A percentile compares a stretch with the other conserved stretches of the same genome.
Evolutionary conservation across 352 stramenopile genomes (phyloP).

Genomic region (Phytophthora vignae): DNA sequence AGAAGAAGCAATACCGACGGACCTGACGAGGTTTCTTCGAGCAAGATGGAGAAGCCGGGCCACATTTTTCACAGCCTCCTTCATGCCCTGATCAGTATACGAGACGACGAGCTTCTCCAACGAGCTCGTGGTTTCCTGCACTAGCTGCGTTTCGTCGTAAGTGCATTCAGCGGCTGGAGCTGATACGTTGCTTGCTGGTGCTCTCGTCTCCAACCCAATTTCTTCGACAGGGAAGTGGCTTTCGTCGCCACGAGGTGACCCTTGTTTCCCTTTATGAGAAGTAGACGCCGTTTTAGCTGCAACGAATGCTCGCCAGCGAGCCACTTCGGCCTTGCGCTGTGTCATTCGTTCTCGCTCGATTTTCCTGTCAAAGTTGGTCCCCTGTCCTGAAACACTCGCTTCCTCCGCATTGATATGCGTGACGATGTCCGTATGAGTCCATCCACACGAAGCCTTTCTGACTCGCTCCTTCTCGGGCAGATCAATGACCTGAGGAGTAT

Average conservation of each 20-base stretch:
- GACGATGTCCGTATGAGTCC: slow-evolving; percentile 71
- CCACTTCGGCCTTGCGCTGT: slow-evolving; percentile 36
- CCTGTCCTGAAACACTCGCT: slow-evolving; percentile 25
- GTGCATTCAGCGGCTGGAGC: background rate
- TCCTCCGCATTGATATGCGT: slow-evolving; percentile 43
- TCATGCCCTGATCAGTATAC: slow-evolving; percentile 18
- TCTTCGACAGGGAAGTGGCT: background rate
- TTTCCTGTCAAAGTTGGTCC: slow-evolving; percentile 40
- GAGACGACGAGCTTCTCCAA: slow-evolving; percentile 19
- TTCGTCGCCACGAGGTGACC: background rate
- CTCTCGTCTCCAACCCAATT: background rate
- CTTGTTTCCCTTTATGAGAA: slow-evolving; percentile 7
- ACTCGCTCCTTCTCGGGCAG: slow-evolving; percentile 51
- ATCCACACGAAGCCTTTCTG: slow-evolving; percentile 65
- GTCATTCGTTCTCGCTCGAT: slow-evolving; percentile 36
- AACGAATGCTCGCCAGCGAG: slow-evolving; percentile 32
- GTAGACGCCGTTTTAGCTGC: slow-evolving; percentile 2
- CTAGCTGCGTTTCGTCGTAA: background rate
- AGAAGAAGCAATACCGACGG: background rate
- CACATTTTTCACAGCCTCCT: slow-evolving; percentile 24
- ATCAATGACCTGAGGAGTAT: slow-evolving; percentile 35
- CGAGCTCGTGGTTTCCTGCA: background rate
- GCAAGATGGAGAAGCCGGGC: background rate
- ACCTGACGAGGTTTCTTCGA: slow-evolving; percentile 24
- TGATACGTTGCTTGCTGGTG: background rate